These are phyloP conservation scores for Xylaria curta DNA, from an alignment of 495 filamentous ascomycete genomes.

Conservation along the genomic window DNA sequence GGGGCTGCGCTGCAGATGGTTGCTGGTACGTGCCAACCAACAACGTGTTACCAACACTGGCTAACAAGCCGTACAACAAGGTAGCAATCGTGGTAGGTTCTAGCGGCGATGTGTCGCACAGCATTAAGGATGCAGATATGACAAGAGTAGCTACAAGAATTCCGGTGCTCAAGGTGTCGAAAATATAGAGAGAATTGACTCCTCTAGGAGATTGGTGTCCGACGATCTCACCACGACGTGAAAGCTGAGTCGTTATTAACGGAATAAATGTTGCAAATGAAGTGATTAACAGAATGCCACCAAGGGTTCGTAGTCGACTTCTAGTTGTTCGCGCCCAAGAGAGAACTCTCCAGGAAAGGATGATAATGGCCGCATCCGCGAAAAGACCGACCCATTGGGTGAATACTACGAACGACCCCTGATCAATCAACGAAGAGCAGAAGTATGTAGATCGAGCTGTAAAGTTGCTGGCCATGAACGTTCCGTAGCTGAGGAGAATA, in stretches of 20 bases:
- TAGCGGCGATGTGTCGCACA: constrained; percentile 47
- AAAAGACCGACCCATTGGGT: constrained; percentile 49
- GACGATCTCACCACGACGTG: constrained; percentile 32
- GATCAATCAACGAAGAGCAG: constrained; percentile 46
- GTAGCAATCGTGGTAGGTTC: constrained; percentile 47
- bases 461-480: constrained; percentile 32
- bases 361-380: constrained; percentile 48
- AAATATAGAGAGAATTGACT: constrained; percentile 46
- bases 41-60: constrained; percentile 35
- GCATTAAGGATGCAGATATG: constrained; percentile 47
- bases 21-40: constrained; percentile 50
- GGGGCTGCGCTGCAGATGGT: constrained; percentile 35
- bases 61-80: constrained; percentile 43
- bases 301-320: constrained; percentile 46
- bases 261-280: constrained; percentile 34
- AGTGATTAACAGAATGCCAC: constrained; percentile 43
- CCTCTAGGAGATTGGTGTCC: constrained; percentile 33
- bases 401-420: constrained; percentile 33
- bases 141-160: constrained; percentile 46
- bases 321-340: constrained; percentile 54
- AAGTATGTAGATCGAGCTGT: constrained; percentile 48
- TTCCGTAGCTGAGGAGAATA: constrained; percentile 43
- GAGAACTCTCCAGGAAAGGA: constrained; percentile 53
- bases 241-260: constrained; percentile 32
- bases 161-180: constrained; percentile 49